These are phyloP conservation scores for Plasmodium blacklocki DNA, from an alignment of 169 alveolate genomes.

Conservation along the genomic window DNA sequence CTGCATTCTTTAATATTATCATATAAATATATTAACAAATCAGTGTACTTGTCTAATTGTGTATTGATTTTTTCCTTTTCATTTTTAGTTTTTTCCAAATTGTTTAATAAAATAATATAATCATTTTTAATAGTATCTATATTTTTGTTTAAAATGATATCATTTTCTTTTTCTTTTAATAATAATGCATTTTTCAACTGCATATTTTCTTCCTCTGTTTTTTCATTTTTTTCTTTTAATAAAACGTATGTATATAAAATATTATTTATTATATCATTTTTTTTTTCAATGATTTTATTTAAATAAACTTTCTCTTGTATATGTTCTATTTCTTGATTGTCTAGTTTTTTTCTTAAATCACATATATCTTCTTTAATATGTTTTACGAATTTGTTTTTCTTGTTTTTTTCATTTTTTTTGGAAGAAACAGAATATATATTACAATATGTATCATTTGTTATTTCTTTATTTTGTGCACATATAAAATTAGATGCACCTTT, in stretches of 20 bases:
- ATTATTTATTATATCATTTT: slow-evolving; percentile 67
- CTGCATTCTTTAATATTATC: slow-evolving; percentile 54
- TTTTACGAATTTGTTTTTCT: background rate
- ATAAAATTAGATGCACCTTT: no score
- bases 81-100: slow-evolving; percentile 7
- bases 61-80: slow-evolving; percentile 18
- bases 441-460: no score
- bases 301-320: slow-evolving; percentile 56
- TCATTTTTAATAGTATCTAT: slow-evolving; percentile 13
- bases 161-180: slow-evolving; percentile 34
- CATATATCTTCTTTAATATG: slow-evolving; percentile 20
- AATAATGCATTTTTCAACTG: background rate
- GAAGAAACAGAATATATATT: background rate
- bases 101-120: slow-evolving; percentile 10
- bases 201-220: slow-evolving; percentile 23
- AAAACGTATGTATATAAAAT: slow-evolving; percentile 36
- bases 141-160: background rate
- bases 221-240: slow-evolving; percentile 36
- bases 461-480: no score
- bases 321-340: slow-evolving; percentile 28
- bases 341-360: slow-evolving; percentile 7
- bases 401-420: background rate
- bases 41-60: slow-evolving; percentile 37
- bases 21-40: slow-evolving; percentile 58
- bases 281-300: slow-evolving; percentile 67